Base-by-base conservation (phyloP, 176 grass and related monocot species). In the Oryza nivara region DNA sequence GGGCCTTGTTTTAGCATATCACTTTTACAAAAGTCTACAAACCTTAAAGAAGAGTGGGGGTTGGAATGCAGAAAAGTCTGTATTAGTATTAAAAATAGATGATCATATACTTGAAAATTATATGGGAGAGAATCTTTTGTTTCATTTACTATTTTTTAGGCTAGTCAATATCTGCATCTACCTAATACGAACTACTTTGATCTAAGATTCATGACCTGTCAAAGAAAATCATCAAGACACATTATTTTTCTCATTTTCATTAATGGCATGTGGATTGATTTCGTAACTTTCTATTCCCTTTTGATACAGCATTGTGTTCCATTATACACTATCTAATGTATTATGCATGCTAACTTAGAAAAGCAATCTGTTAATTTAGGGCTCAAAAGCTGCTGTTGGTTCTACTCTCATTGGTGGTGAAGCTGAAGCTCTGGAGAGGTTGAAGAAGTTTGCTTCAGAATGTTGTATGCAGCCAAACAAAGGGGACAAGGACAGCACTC, bases 381-480 rank as follows among this genome's bases (percentile, higher is more conserved):
- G 89, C 68, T 83, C 85, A 14, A 98, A 99, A 73, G 81, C 82
- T 82, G 52, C 51, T 75, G 88, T 88, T 61, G 91, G 79, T 67
- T 92, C 88, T 81, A 91, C 77, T 68, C 85, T 92, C 30, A 89
- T 99, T 72, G 96, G 93, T 64, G 96, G 93, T 83, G 96, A 99
- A 77, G 88, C 75, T 73, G 93, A 96, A 88, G 93, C 93, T 56
- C 58, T 96, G 64, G 91, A 95, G 36, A 99, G 91, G 69, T 43
- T 96, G 36, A 99, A 92, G 65, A 99, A 96, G 65, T 94, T 96
- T 73, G 93, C 93, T 48, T 75, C 86, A 56, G 96, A 99, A 88
- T 94, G 78, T 63, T 69, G 54, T 58, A 84, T 91, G 56, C 92
- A 98, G 66, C 87, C 89, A 19, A 88, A 90, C 41, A 94, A 94